Percentiles rank a stretch among this genome's conserved stretches.
Evolutionary conservation across 148 eudicot species (phyloP).

Genomic region (Spergularia marina): DNA sequence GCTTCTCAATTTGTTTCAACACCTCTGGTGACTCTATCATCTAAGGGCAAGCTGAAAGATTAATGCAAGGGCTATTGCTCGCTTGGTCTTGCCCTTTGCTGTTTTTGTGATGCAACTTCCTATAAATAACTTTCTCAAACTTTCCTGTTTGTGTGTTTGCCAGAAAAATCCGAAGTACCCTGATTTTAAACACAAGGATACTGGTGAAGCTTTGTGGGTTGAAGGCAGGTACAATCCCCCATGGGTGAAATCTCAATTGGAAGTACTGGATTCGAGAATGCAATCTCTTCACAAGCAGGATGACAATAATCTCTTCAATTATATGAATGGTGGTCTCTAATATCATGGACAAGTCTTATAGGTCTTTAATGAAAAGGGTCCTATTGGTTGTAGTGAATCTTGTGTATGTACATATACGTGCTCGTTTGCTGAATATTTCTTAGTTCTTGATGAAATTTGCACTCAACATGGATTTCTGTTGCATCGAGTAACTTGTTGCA

Average conservation of each 20-base stretch:
- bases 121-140: neutral
- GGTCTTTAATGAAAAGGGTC: neutral
- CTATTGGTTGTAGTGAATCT: constrained; percentile 3
- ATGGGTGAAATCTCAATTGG: constrained; percentile 87
- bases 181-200: constrained; percentile 98
- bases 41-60: neutral
- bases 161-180: constrained; percentile 84
- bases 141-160: constrained; percentile 15
- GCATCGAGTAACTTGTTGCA: constrained; percentile 5
- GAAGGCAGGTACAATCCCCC: constrained; percentile 72
- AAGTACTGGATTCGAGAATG: constrained; percentile 69
- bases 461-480: neutral
- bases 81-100: neutral
- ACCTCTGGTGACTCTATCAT: neutral
- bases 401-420: constrained; percentile 9
- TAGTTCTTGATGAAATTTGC: constrained; percentile 11
- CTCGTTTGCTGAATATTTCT: constrained; percentile 3
- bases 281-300: constrained; percentile 50
- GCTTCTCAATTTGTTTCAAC: neutral
- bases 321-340: constrained; percentile 38
- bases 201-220: constrained; percentile 91
- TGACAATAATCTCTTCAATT: constrained; percentile 30
- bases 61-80: neutral
- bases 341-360: constrained; percentile 3
- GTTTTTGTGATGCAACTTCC: neutral